Percentiles rank a stretch among this genome's conserved stretches.
Conservation (phyloP, 164 flowering plant species). For the Vitis rotundifolia region DNA sequence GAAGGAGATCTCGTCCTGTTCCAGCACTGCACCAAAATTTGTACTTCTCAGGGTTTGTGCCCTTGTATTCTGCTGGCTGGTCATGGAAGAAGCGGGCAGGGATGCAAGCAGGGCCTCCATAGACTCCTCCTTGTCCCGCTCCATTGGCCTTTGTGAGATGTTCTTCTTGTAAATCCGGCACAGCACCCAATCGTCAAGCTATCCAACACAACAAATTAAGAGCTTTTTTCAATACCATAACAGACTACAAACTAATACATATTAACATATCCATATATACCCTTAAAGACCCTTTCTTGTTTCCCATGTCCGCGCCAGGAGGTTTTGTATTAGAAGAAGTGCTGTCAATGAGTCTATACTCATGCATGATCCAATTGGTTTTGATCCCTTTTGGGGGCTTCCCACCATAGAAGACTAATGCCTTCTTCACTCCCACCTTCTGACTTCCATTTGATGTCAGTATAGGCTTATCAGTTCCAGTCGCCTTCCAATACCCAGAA, state of each 20-base stretch:
- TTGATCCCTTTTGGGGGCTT: slow-evolving; percentile 61
- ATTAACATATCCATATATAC: slow-evolving; percentile 16
- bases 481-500: slow-evolving; percentile 63
- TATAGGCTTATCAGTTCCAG: slow-evolving; percentile 63
- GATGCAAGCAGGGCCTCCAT: slow-evolving; percentile 28
- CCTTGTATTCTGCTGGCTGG: neutral
- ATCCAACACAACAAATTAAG: neutral
- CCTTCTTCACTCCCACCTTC: slow-evolving; percentile 61
- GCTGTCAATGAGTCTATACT: slow-evolving; percentile 38
- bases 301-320: neutral
- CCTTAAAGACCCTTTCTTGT: slow-evolving; percentile 40
- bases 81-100: neutral
- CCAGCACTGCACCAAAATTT: slow-evolving; percentile 24
- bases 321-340: slow-evolving; percentile 19
- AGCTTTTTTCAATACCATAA: no score
- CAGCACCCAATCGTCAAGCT: slow-evolving; percentile 65
- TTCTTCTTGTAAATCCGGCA: slow-evolving; percentile 58
- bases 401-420: slow-evolving; percentile 60
- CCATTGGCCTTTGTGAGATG: slow-evolving; percentile 30
- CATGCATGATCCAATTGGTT: slow-evolving; percentile 66
- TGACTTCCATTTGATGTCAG: slow-evolving; percentile 38
- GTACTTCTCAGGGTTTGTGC: neutral
- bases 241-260: neutral
- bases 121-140: slow-evolving; percentile 26
- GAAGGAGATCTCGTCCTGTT: slow-evolving; percentile 24